These are phyloP conservation scores for Starmerella roubikii DNA, from an alignment of 805 yeast genomes.

Conservation along the genomic window DNA sequence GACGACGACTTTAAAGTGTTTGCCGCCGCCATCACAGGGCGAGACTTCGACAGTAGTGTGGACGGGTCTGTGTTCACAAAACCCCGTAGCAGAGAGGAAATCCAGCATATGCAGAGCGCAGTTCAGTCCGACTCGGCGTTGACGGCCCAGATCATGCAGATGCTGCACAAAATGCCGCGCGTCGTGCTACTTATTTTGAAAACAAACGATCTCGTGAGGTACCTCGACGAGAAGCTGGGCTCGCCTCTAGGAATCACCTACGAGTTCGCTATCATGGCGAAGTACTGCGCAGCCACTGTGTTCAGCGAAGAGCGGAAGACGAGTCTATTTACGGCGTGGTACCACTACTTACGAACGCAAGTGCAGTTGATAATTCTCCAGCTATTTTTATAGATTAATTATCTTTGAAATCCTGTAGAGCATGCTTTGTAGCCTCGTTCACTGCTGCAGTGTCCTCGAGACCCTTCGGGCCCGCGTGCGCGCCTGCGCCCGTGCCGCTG, in stretches of 20 bases:
- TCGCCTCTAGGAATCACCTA: constrained; percentile 79
- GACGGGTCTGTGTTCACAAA: constrained; percentile 44
- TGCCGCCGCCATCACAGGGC: constrained; percentile 89
- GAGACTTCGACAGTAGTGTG: constrained; percentile 68
- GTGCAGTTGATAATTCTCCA: not conserved
- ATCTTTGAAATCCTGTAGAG: constrained; percentile 3
- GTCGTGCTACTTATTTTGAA: constrained; percentile 75
- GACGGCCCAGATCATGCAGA: constrained; percentile 60
- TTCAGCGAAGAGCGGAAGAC: constrained; percentile 42
- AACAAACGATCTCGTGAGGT: constrained; percentile 86
- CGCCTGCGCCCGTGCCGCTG: not conserved
- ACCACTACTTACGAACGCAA: constrained; percentile 4
- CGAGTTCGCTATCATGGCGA: constrained; percentile 77
- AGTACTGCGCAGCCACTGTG: constrained; percentile 73
- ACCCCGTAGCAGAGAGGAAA: constrained; percentile 39
- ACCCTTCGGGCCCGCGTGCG: not conserved
- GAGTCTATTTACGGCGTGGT: constrained; percentile 2
- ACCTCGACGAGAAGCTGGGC: constrained; percentile 68
- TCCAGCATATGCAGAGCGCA: constrained; percentile 49
- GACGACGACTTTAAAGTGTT: constrained; percentile 72
- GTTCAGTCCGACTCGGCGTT: constrained; percentile 45
- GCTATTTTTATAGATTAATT: not conserved
- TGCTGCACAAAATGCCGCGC: constrained; percentile 68
- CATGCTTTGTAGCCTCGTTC: constrained; percentile 8
- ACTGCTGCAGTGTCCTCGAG: constrained; percentile 3